phyloP scores from a whole-genome alignment of 441 rosid genomes.

The Eutrema salsugineum region DNA sequence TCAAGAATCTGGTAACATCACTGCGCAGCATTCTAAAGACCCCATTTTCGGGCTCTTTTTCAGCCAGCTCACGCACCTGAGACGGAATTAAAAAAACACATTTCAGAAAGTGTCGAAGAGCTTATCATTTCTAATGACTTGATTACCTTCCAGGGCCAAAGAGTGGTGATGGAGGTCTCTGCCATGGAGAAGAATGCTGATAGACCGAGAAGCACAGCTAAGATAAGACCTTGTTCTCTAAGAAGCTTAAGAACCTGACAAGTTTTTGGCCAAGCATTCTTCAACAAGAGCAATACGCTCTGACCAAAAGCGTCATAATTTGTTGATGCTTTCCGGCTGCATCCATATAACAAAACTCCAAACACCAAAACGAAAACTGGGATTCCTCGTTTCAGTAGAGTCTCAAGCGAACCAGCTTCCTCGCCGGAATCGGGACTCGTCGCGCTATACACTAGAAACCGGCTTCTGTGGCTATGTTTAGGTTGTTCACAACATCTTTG shows the following conservation, averaged over 20 bases:
- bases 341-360: slow-evolving; percentile 47
- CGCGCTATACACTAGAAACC: slow-evolving; percentile 21
- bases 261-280: slow-evolving; percentile 66
- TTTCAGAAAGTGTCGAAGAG: neutral
- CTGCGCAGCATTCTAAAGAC: slow-evolving; percentile 79
- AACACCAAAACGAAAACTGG: slow-evolving; percentile 54
- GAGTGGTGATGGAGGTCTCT: slow-evolving; percentile 83
- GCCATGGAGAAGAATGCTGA: slow-evolving; percentile 95
- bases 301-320: slow-evolving; percentile 61
- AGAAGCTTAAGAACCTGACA: slow-evolving; percentile 58
- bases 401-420: slow-evolving; percentile 26
- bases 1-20: slow-evolving; percentile 87
- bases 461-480: slow-evolving; percentile 22
- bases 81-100: neutral
- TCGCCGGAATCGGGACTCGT: neutral
- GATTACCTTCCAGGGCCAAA: slow-evolving; percentile 93
- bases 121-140: neutral
- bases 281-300: slow-evolving; percentile 45
- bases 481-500: slow-evolving; percentile 1
- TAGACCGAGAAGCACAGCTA: slow-evolving; percentile 66
- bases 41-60: slow-evolving; percentile 80
- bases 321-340: slow-evolving; percentile 58
- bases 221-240: slow-evolving; percentile 71
- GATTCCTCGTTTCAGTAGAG: slow-evolving; percentile 38
- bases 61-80: slow-evolving; percentile 85